These are phyloP conservation scores for Colletotrichum falcatum DNA, from an alignment of 2,329 filamentous ascomycete genomes.

Conservation along the genomic window DNA sequence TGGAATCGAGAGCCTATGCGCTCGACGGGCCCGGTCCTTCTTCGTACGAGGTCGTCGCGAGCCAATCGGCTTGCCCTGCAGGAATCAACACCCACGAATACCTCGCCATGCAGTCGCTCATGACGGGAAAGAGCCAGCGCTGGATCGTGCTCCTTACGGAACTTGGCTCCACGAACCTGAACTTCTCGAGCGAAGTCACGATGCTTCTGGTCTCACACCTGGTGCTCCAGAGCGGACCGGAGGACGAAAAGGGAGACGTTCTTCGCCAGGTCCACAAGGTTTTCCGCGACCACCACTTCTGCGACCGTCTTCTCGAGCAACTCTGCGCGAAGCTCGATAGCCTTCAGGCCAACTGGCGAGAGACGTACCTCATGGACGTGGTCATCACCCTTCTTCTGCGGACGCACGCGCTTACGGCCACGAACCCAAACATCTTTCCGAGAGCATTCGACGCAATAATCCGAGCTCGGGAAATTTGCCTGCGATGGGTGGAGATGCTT, in stretches of 20 bases:
- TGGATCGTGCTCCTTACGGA: constrained; percentile 65
- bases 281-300: constrained; percentile 64
- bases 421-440: constrained; percentile 20
- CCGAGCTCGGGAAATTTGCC: constrained; percentile 56
- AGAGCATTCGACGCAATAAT: constrained; percentile 52
- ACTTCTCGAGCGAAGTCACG: constrained; percentile 68
- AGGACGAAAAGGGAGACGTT: constrained; percentile 42
- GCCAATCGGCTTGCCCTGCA: constrained; percentile 59
- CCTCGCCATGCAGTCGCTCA: constrained; percentile 60
- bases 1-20: constrained; percentile 46
- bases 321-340: constrained; percentile 56
- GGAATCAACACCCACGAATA: constrained; percentile 64
- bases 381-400: constrained; percentile 65
- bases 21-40: constrained; percentile 55
- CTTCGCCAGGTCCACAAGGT: constrained; percentile 61
- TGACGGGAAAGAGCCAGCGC: constrained; percentile 59
- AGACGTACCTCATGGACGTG: constrained; percentile 68
- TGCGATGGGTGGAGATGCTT: constrained; percentile 63
- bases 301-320: constrained; percentile 59
- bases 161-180: constrained; percentile 65
- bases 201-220: constrained; percentile 64
- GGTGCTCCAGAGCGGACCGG: constrained; percentile 66
- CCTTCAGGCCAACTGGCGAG: constrained; percentile 69
- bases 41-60: constrained; percentile 67
- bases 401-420: constrained; percentile 44